phyloP scores from a whole-genome alignment of 306 rosid species.

The Citrullus colocynthis region DNA sequence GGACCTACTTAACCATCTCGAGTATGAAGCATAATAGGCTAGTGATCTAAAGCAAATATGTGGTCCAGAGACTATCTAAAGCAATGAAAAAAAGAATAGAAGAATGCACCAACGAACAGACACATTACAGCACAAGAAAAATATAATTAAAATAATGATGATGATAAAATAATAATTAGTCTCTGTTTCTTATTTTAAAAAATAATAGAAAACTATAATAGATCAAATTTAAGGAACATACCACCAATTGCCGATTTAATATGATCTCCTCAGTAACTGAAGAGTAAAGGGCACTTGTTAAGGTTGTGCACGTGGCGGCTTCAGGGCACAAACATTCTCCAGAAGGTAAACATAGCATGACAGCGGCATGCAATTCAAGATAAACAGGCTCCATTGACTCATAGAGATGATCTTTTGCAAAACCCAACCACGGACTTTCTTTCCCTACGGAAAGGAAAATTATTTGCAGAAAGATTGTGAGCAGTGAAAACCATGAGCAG shows the following conservation, averaged over 20 bases:
- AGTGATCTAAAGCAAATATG: background rate
- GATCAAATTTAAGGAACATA: slow-evolving; percentile 20
- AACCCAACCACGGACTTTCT: slow-evolving; percentile 63
- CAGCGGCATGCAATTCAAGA: slow-evolving; percentile 82
- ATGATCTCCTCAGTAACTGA: slow-evolving; percentile 61
- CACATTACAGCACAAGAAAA: background rate
- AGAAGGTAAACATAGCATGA: slow-evolving; percentile 86
- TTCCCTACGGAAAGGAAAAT: slow-evolving; percentile 38
- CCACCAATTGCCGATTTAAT: slow-evolving; percentile 53
- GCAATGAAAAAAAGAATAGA: background rate
- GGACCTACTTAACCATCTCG: background rate
- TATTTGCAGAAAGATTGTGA: background rate
- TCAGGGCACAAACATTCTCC: slow-evolving; percentile 89
- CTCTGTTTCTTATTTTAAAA: background rate
- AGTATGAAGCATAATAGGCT: background rate
- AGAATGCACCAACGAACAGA: background rate
- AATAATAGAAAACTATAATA: background rate
- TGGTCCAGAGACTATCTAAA: background rate
- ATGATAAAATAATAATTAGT: too few species aligned
- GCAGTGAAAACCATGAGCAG: background rate
- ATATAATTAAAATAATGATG: background rate
- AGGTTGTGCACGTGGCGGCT: slow-evolving; percentile 73
- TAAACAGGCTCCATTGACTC: slow-evolving; percentile 50
- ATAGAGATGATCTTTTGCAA: slow-evolving; percentile 22
- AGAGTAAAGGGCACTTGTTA: slow-evolving; percentile 71